Evolutionary conservation across 192 early-diverging fungal genomes (phyloP), one percentile per base, ranked within the genome.

Genomic region (Kappamyces sp.): DNA sequence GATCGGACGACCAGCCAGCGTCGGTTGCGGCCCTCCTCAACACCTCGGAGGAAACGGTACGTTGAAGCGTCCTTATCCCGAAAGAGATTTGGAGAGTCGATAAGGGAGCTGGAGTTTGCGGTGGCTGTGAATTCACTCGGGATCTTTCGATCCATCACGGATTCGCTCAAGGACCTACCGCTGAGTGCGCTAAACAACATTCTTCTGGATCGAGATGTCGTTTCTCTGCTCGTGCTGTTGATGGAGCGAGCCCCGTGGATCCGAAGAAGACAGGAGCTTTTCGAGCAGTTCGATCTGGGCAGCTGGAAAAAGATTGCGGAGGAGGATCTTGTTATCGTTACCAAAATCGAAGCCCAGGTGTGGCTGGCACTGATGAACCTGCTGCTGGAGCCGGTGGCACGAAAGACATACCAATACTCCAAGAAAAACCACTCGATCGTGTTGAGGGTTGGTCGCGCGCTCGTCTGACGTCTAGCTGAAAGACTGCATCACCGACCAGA

Each of bases 321-420:
- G 12, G 78, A 74, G 0, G 78, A 80, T 9, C 7, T 58, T 9
- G 40, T 52, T 23, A 13, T 64, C 1, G 44, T 81, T 40, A 53
- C 58, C 15, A 70, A 69, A 39, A 60, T 69, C 35, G 79, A 74
- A 57, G 76, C 71, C 12, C 79, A 81, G 70, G 66, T 71, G 3
- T 81, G 75, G 79, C 53, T 81, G 13, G 42, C 65, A 1, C 57
- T 78, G 1, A 77, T 75, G 58, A 81, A 79, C 33, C 46, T 81
- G 49, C 48, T 78, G 33, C 46, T 78, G 12, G 74, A 77, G 49
- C 63, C 55, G 1, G 72, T 69, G 48, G 78, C 75, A 51, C 68
- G 73, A 23, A 62, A 71, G 42, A 69, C 67, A 15, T 76, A 76
- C 48, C 40, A 58, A 13, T 75, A 61, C 54, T 69, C 8, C 23